A percentile compares a stretch with the other conserved stretches of the same genome.
phyloP scores from a whole-genome alignment of 106 monocot species.

The Dendrobium huoshanense region DNA sequence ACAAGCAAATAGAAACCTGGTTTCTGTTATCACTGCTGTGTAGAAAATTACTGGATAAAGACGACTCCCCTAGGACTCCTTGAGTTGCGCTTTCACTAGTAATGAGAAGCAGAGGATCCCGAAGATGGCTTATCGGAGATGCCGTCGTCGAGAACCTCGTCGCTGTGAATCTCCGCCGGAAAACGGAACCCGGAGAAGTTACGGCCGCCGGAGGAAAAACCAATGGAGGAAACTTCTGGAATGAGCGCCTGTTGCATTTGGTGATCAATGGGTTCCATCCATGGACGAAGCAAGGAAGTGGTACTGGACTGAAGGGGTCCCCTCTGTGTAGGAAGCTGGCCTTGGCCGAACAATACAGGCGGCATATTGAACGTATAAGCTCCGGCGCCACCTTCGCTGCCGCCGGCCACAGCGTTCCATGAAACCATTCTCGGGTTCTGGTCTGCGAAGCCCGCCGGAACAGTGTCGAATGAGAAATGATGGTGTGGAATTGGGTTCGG shows the following conservation, averaged over 20 bases:
- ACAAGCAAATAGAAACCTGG: neutral
- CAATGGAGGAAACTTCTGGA: neutral
- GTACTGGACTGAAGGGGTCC: slow-evolving; percentile 91
- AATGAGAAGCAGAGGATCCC: neutral
- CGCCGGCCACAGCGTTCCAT: slow-evolving; percentile 2
- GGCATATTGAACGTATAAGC: slow-evolving; percentile 3
- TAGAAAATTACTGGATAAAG: neutral
- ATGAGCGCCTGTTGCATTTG: neutral
- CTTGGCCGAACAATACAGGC: slow-evolving; percentile 18
- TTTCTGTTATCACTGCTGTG: neutral
- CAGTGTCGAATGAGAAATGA: slow-evolving; percentile 15
- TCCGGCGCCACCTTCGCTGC: slow-evolving; percentile 16
- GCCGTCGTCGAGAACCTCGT: neutral
- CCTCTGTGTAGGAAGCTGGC: slow-evolving; percentile 52
- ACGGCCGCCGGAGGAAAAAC: neutral
- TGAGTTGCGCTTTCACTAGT: neutral
- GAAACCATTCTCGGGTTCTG: neutral
- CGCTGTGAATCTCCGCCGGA: neutral
- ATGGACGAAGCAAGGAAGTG: slow-evolving; percentile 21
- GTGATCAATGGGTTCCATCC: neutral
- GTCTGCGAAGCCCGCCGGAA: neutral
- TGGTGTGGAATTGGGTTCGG: neutral
- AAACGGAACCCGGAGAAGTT: neutral
- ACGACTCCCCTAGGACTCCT: neutral
- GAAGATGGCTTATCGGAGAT: neutral